phyloP scores from a whole-genome alignment of 2,329 filamentous ascomycete species.

The Beauveria medogensis region DNA sequence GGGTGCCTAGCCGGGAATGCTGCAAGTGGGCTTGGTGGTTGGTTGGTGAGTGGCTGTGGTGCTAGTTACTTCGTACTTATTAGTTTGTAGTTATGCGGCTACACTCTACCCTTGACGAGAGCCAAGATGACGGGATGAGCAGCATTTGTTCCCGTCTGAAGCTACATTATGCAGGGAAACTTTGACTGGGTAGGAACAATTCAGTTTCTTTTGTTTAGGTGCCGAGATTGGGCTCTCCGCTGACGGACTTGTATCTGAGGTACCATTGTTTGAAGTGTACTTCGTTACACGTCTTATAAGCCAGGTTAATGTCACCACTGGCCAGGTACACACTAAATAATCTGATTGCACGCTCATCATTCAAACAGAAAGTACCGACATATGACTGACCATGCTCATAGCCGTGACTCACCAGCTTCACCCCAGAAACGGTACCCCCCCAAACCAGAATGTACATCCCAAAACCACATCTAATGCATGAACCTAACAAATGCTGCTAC shows the following conservation, averaged over 20 bases:
- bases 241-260: no score
- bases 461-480: neutral
- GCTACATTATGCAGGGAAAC: neutral
- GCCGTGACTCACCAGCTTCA: constrained; percentile 6
- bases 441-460: neutral
- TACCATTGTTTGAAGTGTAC: no score
- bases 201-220: neutral
- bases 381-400: neutral
- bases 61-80: no score
- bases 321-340: neutral
- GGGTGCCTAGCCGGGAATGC: constrained; percentile 6
- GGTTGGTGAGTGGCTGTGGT: neutral
- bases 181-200: no score
- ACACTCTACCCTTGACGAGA: neutral
- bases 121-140: neutral
- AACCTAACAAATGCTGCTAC: neutral
- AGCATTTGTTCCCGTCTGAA: neutral
- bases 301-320: neutral
- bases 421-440: constrained; percentile 1
- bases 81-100: no score
- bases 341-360: neutral
- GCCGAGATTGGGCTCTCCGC: no score
- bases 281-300: neutral
- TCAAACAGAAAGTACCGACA: neutral
- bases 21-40: neutral